phyloP scores from a whole-genome alignment of 2,329 filamentous ascomycete species.

The Colletotrichum chrysophilum region DNA sequence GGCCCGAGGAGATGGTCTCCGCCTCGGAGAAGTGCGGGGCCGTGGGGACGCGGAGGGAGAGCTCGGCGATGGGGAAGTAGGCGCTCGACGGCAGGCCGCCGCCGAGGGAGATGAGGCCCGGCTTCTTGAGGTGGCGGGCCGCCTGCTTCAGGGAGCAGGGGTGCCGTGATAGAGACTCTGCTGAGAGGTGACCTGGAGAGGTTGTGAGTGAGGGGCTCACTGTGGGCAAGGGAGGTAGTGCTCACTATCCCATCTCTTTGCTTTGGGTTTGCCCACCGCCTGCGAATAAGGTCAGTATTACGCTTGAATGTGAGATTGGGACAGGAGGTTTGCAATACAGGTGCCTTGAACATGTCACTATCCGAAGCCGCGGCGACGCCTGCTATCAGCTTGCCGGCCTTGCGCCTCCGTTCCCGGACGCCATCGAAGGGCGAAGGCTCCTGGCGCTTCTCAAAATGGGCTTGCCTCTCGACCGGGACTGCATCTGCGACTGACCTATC shows the following conservation, averaged over 20 bases:
- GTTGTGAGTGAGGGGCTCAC: background rate
- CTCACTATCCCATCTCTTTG: slow-evolving; percentile 86
- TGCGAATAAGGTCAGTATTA: slow-evolving; percentile 25
- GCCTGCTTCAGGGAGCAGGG: slow-evolving; percentile 83
- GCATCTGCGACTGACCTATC: slow-evolving; percentile 22
- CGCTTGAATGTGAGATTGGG: background rate
- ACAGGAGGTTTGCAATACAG: slow-evolving; percentile 48
- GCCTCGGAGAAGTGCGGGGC: slow-evolving; percentile 74
- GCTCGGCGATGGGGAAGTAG: slow-evolving; percentile 88
- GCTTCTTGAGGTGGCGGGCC: slow-evolving; percentile 78
- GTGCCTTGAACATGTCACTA: slow-evolving; percentile 84
- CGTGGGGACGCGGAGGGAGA: slow-evolving; percentile 76
- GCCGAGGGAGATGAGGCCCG: slow-evolving; percentile 88
- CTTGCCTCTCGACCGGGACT: slow-evolving; percentile 15
- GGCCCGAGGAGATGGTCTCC: slow-evolving; percentile 65
- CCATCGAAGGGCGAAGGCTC: slow-evolving; percentile 53
- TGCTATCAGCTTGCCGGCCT: slow-evolving; percentile 74
- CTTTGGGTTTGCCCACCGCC: slow-evolving; percentile 68
- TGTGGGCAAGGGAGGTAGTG: slow-evolving; percentile 27
- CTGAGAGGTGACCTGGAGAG: slow-evolving; percentile 58
- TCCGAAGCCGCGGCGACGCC: slow-evolving; percentile 79
- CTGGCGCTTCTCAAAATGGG: slow-evolving; percentile 19
- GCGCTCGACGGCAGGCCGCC: slow-evolving; percentile 88
- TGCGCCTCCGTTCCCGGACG: slow-evolving; percentile 71
- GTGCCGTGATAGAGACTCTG: slow-evolving; percentile 65